These are phyloP conservation scores for Jackrogersella minutella DNA, from an alignment of 495 filamentous ascomycete genomes.

Conservation along the genomic window DNA sequence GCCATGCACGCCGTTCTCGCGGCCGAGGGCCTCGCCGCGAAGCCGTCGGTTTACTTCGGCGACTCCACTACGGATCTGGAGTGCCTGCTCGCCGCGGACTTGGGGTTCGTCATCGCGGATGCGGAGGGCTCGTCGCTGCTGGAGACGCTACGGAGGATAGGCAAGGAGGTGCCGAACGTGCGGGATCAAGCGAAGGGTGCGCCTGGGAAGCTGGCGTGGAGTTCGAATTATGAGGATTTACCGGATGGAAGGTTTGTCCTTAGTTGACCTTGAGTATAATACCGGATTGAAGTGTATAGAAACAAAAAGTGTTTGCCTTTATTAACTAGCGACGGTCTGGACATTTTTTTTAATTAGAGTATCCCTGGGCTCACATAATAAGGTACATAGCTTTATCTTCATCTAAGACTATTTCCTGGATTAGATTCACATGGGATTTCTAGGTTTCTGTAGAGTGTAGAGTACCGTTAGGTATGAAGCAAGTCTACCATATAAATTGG, in stretches of 20 bases:
- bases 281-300: too few relatives aligned
- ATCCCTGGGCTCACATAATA: too few relatives aligned
- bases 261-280: neutral
- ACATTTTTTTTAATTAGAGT: too few relatives aligned
- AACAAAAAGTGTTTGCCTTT: too few relatives aligned
- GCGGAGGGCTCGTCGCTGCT: slow-evolving; percentile 47
- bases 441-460: too few relatives aligned
- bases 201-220: slow-evolving; percentile 23
- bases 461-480: too few relatives aligned
- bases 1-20: slow-evolving; percentile 31
- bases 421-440: too few relatives aligned
- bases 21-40: slow-evolving; percentile 8
- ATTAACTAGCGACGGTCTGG: too few relatives aligned
- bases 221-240: slow-evolving; percentile 34
- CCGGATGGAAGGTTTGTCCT: slow-evolving; percentile 13
- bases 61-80: slow-evolving; percentile 51
- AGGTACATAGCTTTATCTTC: too few relatives aligned
- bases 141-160: slow-evolving; percentile 47
- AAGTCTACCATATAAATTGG: too few relatives aligned
- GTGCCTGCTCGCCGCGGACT: slow-evolving; percentile 48
- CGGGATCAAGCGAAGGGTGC: slow-evolving; percentile 14
- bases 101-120: slow-evolving; percentile 52
- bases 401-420: too few relatives aligned
- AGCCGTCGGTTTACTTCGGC: slow-evolving; percentile 44
- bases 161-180: slow-evolving; percentile 49